Base-by-base conservation (phyloP, 768 basidiomycete genomes). In the Termitomyces sp. region DNA sequence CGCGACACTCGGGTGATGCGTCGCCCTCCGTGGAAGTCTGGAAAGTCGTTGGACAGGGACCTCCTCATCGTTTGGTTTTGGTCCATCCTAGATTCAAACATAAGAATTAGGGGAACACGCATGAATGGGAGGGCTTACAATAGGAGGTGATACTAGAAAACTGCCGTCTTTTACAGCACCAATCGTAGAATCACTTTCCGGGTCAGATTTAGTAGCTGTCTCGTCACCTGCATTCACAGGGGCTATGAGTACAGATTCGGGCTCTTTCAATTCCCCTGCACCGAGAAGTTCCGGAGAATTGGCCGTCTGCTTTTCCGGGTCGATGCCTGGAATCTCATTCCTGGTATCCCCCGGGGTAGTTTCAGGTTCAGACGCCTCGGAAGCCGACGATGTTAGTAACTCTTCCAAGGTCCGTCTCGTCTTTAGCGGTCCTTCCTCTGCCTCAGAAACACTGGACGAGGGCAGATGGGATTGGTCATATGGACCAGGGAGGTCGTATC, bases 161-260 rank as follows among this genome's bases (percentile, higher is more conserved):
- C 55, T 60, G 23, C 73, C 69, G 39, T 76, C 72, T 55, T 72
- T 70, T 12, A 65, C 66, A 3, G 84, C 89, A 21, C 84, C 89
- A 49, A 94, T 91, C 1, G 91, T 94, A 16, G 89, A 91, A 65
- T 94, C 91, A 63, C 88, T 92, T 43, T 91, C 91, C 3, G 79
- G 75, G 61, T 88, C 91, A 14, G 84, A 80, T 61, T 79, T 84
- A 47, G 58, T 25, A 34, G 52, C 41, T 58, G 65, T 54, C 41
- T 53, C 50, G 50, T 57, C 58, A 45, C 56, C 53, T 19, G 48
- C 30, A 16, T 45, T 50, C 16, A 59, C 42, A 11, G 57, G 59
- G 27, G 60, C 52, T 14, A 52, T 35, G 3, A 30, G 25, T 58
- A 50, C 25, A 34, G 47, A 28, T 27, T 44, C 55, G 39, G 59